Conservation (phyloP, 371 early-diverging fungal species). For the Umbelopsis sp. region DNA sequence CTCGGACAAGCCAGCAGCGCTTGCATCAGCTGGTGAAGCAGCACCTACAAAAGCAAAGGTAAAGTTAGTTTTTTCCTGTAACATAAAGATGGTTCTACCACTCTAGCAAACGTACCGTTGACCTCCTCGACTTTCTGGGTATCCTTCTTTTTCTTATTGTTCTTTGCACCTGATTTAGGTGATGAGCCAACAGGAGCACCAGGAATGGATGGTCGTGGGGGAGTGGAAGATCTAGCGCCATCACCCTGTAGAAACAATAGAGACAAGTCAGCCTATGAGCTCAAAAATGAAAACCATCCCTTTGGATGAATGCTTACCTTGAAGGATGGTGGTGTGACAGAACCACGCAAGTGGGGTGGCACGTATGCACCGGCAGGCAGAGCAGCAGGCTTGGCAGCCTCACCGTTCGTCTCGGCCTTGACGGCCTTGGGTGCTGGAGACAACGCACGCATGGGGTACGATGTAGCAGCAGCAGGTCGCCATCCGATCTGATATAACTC, state of each 20-base stretch:
- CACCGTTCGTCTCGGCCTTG: conserved; percentile 33
- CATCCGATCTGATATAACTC: conserved; percentile 89
- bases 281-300: neutral
- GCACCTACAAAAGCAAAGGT: neutral
- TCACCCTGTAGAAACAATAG: conserved; percentile 1
- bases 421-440: conserved; percentile 68
- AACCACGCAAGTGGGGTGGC: conserved; percentile 78
- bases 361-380: conserved; percentile 72
- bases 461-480: conserved; percentile 67
- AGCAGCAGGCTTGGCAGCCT: conserved; percentile 39
- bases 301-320: conserved; percentile 27
- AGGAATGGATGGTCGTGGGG: conserved; percentile 24
- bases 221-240: neutral
- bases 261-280: too few species aligned
- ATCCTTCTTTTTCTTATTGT: conserved; percentile 52
- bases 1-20: conserved; percentile 45
- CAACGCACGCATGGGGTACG: conserved; percentile 69
- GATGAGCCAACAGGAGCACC: conserved; percentile 33
- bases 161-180: conserved; percentile 37
- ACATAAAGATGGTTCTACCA: too few species aligned
- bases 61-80: too few species aligned
- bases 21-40: conserved; percentile 18
- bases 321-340: conserved; percentile 51
- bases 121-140: conserved; percentile 49
- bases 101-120: conserved; percentile 16